Base-by-base conservation (phyloP, 2,329 filamentous ascomycete species). In the Hirsutella rhossiliensis region DNA sequence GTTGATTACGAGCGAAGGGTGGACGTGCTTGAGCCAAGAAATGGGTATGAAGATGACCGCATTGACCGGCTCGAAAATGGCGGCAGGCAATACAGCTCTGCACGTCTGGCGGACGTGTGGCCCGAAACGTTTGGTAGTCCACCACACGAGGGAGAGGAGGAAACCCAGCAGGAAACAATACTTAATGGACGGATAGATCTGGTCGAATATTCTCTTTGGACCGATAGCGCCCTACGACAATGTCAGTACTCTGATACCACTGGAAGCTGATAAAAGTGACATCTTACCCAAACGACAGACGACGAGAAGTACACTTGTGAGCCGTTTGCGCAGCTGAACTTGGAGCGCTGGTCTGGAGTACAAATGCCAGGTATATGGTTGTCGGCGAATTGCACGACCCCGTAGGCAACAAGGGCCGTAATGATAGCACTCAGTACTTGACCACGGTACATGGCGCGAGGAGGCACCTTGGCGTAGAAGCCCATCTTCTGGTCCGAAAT, bases 101-200 rank as follows among this genome's bases (percentile, higher is more conserved):
- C 23, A 19, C 13, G 39, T 38, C n/a, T 45, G 9, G 11, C 45
- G 46, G 13, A 50, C 13, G 5, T 41, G 27, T 0, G 48, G 42
- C 41, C 54, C 58, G 56, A 88, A 88, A 1, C 84, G 82, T 55
- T 87, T 87, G 55, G 84, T 73, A 6, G 83, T 82, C 45, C 43
- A 56, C 49, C 66, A 69, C 3, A 61, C 42, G 5, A 69, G 12
- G 13, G 63, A 60, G 11, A 69, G 52, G 34, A 54, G 48, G 20
- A 58, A 49, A 4, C 66, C 66, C 29, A 68, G 59, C 9, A 67
- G 54, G 55, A 68, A 68, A 44, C 65, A 67, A 57, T 62, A 68
- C 50, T 65, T 64, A 43, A 68, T 56, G n/a, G 63, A 48, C 2
- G 64, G 65, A 47, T 68, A 69, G 29, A 68, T 52, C 17, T 59